Evolutionary conservation across 2,329 filamentous ascomycete genomes (phyloP).

Genomic region (Hypoxylon sp.): DNA sequence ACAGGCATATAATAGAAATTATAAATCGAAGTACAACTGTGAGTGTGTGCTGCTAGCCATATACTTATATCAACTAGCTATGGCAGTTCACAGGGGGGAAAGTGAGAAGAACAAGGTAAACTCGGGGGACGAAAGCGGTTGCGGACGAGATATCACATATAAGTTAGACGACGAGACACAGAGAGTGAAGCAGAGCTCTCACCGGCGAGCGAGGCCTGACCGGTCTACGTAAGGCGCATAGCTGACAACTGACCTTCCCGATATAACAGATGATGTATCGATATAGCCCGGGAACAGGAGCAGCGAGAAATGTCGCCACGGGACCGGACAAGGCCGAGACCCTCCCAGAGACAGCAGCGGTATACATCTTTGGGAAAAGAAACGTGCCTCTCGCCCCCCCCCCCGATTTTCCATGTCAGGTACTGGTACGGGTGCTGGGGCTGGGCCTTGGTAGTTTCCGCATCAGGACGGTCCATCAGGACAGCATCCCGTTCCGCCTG

Average conservation of each 20-base stretch:
- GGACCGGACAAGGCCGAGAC: slow-evolving; percentile 29
- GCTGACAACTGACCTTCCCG: slow-evolving; percentile 34
- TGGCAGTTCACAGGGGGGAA: neutral
- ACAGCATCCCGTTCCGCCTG: neutral
- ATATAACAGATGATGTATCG: slow-evolving; percentile 22
- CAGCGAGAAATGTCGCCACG: slow-evolving; percentile 22
- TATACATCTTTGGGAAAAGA: neutral
- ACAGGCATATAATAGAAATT: slow-evolving; percentile 1
- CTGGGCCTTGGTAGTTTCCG: neutral
- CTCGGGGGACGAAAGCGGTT: slow-evolving; percentile 1
- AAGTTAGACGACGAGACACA: neutral
- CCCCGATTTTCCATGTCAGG: slow-evolving; percentile 14
- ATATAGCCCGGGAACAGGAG: slow-evolving; percentile 9
- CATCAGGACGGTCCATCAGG: neutral
- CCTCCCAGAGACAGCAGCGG: neutral
- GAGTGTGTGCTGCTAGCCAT: slow-evolving; percentile 5
- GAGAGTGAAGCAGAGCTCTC: neutral
- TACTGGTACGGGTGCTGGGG: too few species aligned
- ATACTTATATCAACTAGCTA: slow-evolving; percentile 15
- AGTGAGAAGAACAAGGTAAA: neutral
- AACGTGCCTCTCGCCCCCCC: slow-evolving; percentile 12
- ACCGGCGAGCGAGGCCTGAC: slow-evolving; percentile 13
- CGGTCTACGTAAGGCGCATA: slow-evolving; percentile 19
- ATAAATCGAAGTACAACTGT: slow-evolving; percentile 13
- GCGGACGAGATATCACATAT: slow-evolving; percentile 18